Percentiles rank a stretch among this genome's conserved stretches.
phyloP scores from a whole-genome alignment of 2,329 filamentous ascomycete species.

The Xylaria sp. region DNA sequence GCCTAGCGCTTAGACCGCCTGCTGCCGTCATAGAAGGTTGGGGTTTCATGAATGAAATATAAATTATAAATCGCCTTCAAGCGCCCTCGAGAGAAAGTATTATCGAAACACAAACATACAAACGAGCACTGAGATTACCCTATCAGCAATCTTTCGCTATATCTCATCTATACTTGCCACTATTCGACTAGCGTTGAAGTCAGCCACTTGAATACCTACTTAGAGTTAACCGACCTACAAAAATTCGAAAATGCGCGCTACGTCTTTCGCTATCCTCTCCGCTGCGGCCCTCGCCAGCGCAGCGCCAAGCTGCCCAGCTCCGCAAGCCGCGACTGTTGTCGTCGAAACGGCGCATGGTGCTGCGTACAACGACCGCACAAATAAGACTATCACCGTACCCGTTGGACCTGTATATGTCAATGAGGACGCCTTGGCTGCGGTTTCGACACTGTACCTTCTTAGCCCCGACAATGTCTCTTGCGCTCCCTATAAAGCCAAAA shows the following conservation, averaged over 20 bases:
- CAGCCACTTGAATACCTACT: too few relatives aligned
- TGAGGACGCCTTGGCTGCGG: conserved; percentile 27
- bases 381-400: conserved; percentile 38
- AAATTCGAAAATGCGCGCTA: conserved; percentile 26
- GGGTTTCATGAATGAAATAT: background rate
- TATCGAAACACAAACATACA: background rate
- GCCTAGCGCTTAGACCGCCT: background rate
- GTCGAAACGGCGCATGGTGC: conserved; percentile 40
- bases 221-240: background rate
- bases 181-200: background rate
- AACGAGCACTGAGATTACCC: background rate
- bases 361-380: conserved; percentile 36
- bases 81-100: background rate
- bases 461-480: conserved; percentile 37
- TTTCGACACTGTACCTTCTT: conserved; percentile 45
- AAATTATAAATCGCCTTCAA: background rate
- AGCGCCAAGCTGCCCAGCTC: conserved; percentile 5
- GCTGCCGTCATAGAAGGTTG: background rate
- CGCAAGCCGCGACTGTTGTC: conserved; percentile 29
- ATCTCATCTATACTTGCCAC: background rate
- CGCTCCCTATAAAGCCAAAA: conserved; percentile 37
- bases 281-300: conserved; percentile 36
- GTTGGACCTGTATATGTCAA: conserved; percentile 36
- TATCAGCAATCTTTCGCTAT: background rate
- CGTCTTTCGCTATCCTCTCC: conserved; percentile 32